phyloP scores from a whole-genome alignment of 108 stramenopile genomes.

The Cyclotella atomus region DNA sequence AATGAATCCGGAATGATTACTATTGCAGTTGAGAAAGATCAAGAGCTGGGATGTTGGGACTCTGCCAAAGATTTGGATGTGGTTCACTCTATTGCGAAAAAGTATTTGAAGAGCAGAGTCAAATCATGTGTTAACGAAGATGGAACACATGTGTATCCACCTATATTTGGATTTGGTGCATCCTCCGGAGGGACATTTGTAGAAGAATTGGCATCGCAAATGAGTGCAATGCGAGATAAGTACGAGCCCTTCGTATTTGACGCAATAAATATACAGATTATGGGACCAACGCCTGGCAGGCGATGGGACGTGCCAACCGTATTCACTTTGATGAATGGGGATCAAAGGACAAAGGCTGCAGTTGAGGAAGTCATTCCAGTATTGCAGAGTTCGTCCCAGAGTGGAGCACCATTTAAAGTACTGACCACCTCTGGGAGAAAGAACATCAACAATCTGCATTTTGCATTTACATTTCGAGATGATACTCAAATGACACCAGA shows the following conservation, averaged over 20 bases:
- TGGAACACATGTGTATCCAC: slow-evolving; percentile 15
- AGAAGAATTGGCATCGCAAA: slow-evolving; percentile 17
- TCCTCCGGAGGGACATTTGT: slow-evolving; percentile 40
- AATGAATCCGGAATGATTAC: slow-evolving; percentile 19
- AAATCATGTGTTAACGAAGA: slow-evolving; percentile 11
- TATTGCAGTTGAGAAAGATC: slow-evolving; percentile 35
- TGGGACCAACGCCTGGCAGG: slow-evolving; percentile 17
- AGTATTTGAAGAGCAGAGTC: slow-evolving; percentile 25
- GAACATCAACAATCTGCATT: not conserved
- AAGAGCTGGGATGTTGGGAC: slow-evolving; percentile 45
- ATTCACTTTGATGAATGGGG: slow-evolving; percentile 44
- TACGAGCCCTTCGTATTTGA: slow-evolving; percentile 41
- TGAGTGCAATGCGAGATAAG: slow-evolving; percentile 17
- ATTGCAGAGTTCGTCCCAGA: not conserved
- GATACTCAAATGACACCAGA: slow-evolving; percentile 12
- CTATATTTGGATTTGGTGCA: slow-evolving; percentile 43
- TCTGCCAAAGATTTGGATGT: slow-evolving; percentile 20
- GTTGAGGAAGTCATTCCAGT: slow-evolving; percentile 7
- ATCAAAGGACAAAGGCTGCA: slow-evolving; percentile 15
- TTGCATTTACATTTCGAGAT: slow-evolving; percentile 10
- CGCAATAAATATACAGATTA: slow-evolving; percentile 48
- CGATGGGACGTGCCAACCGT: slow-evolving; percentile 40
- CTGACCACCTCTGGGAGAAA: slow-evolving; percentile 17
- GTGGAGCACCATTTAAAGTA: not conserved
- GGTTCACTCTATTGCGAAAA: slow-evolving; percentile 21